phyloP scores from a whole-genome alignment of 225 moss, liverwort and hornwort genomes.

The Physcomitrium patens region DNA sequence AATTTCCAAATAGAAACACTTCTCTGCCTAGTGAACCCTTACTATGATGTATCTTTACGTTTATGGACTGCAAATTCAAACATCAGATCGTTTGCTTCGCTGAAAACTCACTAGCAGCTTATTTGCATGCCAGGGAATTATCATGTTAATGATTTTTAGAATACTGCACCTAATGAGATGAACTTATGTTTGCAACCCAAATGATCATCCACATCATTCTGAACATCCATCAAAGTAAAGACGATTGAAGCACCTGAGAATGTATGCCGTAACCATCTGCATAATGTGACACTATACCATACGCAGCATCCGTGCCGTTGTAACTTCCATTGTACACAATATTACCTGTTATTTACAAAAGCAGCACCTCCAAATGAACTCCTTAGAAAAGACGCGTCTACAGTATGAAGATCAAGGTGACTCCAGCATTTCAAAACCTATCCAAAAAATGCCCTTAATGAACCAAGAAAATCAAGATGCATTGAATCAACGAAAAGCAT shows the following conservation, averaged over 20 bases:
- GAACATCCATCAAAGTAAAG: neutral
- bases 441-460: neutral
- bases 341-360: constrained; percentile 41
- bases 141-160: neutral
- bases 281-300: constrained; percentile 40
- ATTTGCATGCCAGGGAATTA: neutral
- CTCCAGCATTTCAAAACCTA: constrained; percentile 1
- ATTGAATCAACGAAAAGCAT: constrained; percentile 20
- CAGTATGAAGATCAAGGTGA: neutral
- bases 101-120: neutral
- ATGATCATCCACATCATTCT: neutral
- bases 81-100: constrained; percentile 6
- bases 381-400: constrained; percentile 13
- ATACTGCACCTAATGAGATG: neutral
- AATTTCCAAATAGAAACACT: constrained; percentile 2
- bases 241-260: constrained; percentile 37
- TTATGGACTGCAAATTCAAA: constrained; percentile 11
- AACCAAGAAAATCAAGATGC: neutral
- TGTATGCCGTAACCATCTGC: constrained; percentile 44
- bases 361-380: constrained; percentile 10
- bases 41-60: neutral
- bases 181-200: neutral
- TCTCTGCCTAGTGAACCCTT: neutral
- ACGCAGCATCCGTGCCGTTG: constrained; percentile 45
- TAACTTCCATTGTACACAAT: constrained; percentile 56